These are phyloP conservation scores for Noccaea bulbosa DNA, from an alignment of 345 rosid genomes.

Conservation along the genomic window DNA sequence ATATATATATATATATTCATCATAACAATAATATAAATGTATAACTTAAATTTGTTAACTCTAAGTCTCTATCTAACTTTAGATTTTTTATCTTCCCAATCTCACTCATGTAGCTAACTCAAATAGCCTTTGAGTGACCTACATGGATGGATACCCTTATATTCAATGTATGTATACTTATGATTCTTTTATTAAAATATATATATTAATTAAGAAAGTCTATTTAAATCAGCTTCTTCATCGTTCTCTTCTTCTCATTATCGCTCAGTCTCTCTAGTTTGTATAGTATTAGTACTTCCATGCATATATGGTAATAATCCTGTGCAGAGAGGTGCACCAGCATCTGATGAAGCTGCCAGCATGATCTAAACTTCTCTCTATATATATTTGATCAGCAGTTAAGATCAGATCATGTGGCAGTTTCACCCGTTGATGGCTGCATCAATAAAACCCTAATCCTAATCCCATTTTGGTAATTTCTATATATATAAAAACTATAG, in stretches of 20 bases:
- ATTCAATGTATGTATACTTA: background rate
- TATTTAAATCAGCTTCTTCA: slow-evolving; percentile 25
- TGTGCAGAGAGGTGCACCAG: slow-evolving; percentile 27
- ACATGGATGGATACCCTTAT: slow-evolving; percentile 19
- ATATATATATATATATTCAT: too few relatives aligned
- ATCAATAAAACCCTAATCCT: slow-evolving; percentile 30
- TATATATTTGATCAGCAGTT: slow-evolving; percentile 43
- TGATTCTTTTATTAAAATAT: slow-evolving; percentile 5
- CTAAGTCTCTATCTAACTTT: too few relatives aligned
- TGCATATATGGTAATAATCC: background rate
- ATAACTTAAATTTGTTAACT: background rate
- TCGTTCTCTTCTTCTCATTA: background rate
- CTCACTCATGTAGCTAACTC: slow-evolving; percentile 20
- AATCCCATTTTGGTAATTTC: background rate
- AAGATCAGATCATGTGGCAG: slow-evolving; percentile 83
- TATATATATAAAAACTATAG: background rate
- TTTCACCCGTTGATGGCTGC: slow-evolving; percentile 74
- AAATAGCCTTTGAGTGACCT: slow-evolving; percentile 30
- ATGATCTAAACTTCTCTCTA: slow-evolving; percentile 39
- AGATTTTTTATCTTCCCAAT: background rate
- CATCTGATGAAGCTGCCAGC: slow-evolving; percentile 47
- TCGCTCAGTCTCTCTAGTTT: slow-evolving; percentile 28
- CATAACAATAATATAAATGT: background rate
- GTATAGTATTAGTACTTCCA: background rate
- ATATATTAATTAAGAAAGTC: background rate